Evolutionary conservation across 768 basidiomycete genomes (phyloP), one percentile per base, ranked within the genome.

Genomic region (Fistulinella prunicolor): DNA sequence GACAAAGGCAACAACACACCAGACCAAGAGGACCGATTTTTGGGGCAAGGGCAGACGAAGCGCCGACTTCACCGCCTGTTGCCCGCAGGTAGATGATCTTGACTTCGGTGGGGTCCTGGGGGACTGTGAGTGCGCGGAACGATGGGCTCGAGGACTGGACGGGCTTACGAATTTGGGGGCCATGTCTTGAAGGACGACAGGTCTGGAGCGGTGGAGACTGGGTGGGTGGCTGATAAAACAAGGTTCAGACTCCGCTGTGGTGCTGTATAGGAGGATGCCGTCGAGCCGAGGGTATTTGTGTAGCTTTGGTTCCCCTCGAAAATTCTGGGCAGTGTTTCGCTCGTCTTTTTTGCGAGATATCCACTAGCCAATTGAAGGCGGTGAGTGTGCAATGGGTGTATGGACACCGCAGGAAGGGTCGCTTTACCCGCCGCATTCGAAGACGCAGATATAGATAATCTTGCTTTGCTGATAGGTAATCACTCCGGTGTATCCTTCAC

Each of bases 1-100:
- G 26, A 30, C 1, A 21, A 38, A 32, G 30, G 13, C 13, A 38
- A 26, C 3, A 3, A 73, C 94, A 64, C 69, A 98, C 95, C 69
- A 99, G 78, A 89, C 95, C 95, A 58, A 99, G 85, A 76, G 96
- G 96, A 83, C 96, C 96, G 70, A 99, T 97, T 84, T 99, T 99
- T 53, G 96, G 96, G 43, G 96, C 96, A 55, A 99, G 82, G 52
- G 96, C 94, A 50, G 96, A 94, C 7, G 95, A 97, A 52, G 96
- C 91, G 78, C 95, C 96, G 68, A 97, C 92, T 78, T 98, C 96
- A 82, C 96, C 96, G 74, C 96, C 96, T 46, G 93, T 96, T 44
- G 93, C 93, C 61, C 95, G 83, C 70, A 98, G 87, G 82, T 94
- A 92, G 81, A 97, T 96, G 76, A 96, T 90, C 80, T 97, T 98